Conservation (phyloP, 768 basidiomycete species). For the Leucocoprinus leucothites region DNA sequence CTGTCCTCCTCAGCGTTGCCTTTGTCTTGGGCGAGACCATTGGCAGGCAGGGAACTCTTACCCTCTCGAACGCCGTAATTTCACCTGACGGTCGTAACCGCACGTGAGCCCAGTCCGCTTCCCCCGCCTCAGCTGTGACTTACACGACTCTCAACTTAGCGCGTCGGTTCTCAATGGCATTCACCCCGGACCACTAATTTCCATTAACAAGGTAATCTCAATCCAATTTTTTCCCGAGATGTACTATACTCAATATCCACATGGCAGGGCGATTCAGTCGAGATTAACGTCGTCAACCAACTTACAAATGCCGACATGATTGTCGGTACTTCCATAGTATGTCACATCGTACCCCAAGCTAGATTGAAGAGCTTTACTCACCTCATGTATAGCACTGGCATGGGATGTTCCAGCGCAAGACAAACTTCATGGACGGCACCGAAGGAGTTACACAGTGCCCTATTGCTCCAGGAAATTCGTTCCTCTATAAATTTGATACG, state of each 20-base stretch:
- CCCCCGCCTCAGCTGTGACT: background rate
- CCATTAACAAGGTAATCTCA: conserved; percentile 10
- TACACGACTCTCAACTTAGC: background rate
- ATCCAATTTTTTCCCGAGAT: background rate
- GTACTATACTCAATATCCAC: background rate
- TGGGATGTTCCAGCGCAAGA: conserved; percentile 33
- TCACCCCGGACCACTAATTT: conserved; percentile 16
- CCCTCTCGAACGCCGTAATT: conserved; percentile 3
- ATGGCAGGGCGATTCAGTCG: conserved; percentile 33
- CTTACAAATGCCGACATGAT: conserved; percentile 48
- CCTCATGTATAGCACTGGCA: conserved; percentile 45
- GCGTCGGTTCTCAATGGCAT: conserved; percentile 5
- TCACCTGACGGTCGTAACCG: conserved; percentile 12
- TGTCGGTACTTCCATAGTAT: conserved; percentile 46
- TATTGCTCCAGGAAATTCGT: conserved; percentile 35
- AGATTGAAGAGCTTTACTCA: background rate
- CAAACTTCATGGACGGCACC: conserved; percentile 38
- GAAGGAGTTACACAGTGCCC: conserved; percentile 39
- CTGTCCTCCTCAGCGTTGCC: background rate
- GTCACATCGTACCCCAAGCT: conserved; percentile 11
- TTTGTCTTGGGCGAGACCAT: background rate
- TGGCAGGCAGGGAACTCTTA: background rate
- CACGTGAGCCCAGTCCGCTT: conserved; percentile 2
- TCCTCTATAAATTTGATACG: conserved; percentile 40
- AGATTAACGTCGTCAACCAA: conserved; percentile 43